Percentiles rank a stretch among this genome's conserved stretches.
These are phyloP conservation scores for Solidago caesia DNA, from an alignment of 129 eudicot genomes.

Conservation along the genomic window DNA sequence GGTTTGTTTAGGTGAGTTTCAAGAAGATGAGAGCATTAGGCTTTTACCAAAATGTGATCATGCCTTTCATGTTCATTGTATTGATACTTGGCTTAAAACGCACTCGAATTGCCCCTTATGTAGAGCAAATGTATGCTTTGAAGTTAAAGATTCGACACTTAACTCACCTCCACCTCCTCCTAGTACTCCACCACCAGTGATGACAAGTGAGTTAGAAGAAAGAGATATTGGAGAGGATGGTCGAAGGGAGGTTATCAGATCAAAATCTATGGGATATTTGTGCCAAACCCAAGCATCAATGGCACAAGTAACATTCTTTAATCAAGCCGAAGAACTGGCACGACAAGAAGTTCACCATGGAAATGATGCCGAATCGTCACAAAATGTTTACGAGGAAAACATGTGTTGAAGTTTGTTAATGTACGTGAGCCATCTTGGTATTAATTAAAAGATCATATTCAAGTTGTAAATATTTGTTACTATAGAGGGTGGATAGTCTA, in stretches of 20 bases:
- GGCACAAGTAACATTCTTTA: conserved; percentile 25
- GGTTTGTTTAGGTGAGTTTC: conserved; percentile 72
- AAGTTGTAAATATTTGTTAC: conserved; percentile 43
- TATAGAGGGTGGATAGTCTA: conserved; percentile 4
- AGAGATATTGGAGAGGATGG: conserved; percentile 37
- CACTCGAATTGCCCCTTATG: conserved; percentile 79
- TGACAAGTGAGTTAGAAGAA: conserved; percentile 16
- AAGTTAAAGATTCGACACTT: conserved; percentile 11
- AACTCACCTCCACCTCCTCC: conserved; percentile 21
- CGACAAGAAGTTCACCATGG: not conserved
- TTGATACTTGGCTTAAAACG: conserved; percentile 73
- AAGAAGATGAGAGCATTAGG: conserved; percentile 59
- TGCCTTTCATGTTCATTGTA: conserved; percentile 72
- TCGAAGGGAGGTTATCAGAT: conserved; percentile 41
- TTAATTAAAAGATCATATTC: conserved; percentile 44
- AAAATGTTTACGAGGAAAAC: conserved; percentile 12
- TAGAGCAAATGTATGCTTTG: conserved; percentile 49
- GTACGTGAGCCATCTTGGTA: conserved; percentile 16
- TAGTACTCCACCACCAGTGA: not conserved
- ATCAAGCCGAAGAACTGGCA: conserved; percentile 31
- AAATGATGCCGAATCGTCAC: conserved; percentile 33
- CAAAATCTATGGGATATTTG: conserved; percentile 46
- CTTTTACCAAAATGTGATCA: conserved; percentile 77
- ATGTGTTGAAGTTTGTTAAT: conserved; percentile 31
- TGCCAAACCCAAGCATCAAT: conserved; percentile 32